phyloP scores from a whole-genome alignment of 2,329 filamentous ascomycete genomes.

The Epichloe elymi region DNA sequence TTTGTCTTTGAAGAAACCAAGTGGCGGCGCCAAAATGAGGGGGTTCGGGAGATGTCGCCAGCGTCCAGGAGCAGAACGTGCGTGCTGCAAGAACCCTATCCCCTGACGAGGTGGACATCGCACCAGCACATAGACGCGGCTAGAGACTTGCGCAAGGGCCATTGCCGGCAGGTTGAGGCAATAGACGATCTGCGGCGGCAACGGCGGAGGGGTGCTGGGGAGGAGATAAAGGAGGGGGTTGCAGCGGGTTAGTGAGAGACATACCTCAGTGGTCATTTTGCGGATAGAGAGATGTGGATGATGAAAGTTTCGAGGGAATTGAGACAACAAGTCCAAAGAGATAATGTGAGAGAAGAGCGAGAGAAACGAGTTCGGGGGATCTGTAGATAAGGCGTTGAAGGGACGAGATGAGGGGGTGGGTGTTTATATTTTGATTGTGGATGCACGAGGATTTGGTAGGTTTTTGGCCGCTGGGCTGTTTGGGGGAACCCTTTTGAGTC shows the following conservation, averaged over 20 bases:
- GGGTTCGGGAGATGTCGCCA: background rate
- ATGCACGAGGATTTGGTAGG: slow-evolving; percentile 8
- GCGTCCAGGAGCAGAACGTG: background rate
- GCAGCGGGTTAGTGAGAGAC: slow-evolving; percentile 5
- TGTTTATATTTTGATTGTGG: slow-evolving; percentile 21
- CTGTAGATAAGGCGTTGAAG: slow-evolving; percentile 11
- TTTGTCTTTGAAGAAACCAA: slow-evolving; percentile 2
- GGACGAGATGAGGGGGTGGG: slow-evolving; percentile 15
- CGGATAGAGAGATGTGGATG: slow-evolving; percentile 5
- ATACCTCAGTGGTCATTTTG: slow-evolving; percentile 23
- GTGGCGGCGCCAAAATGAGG: slow-evolving; percentile 5
- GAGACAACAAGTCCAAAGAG: slow-evolving; percentile 7
- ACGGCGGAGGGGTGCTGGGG: slow-evolving; percentile 1
- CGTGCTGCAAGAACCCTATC: background rate
- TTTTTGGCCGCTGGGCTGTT: slow-evolving; percentile 3
- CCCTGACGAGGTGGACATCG: background rate
- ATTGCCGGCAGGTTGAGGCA: background rate
- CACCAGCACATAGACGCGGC: background rate
- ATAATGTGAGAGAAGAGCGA: slow-evolving; percentile 11
- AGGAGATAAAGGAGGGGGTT: slow-evolving; percentile 5
- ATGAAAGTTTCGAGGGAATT: background rate
- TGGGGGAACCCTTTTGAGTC: slow-evolving; percentile 1
- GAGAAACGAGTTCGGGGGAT: slow-evolving; percentile 10
- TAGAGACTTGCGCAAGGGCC: background rate
- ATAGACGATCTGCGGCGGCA: slow-evolving; percentile 1